Evolutionary conservation across 441 rosid species (phyloP).

Genomic region (Erodium moschatum): DNA sequence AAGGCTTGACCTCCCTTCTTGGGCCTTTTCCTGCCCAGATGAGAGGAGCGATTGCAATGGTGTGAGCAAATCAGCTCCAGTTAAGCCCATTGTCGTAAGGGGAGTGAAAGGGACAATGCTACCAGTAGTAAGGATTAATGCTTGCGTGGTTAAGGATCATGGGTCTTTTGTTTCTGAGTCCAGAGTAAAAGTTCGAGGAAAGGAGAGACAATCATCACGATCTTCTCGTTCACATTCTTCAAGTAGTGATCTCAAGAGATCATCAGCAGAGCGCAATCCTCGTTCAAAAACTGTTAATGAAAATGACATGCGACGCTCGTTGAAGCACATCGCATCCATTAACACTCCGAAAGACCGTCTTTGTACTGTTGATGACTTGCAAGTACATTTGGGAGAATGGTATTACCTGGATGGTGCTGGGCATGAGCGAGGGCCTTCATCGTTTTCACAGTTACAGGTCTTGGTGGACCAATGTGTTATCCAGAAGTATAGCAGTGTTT

Average conservation of each 20-base stretch:
- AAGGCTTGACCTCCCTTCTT: constrained; percentile 90
- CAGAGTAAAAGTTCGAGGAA: constrained; percentile 53
- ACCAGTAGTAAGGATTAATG: constrained; percentile 87
- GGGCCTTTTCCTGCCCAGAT: constrained; percentile 75
- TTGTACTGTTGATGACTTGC: constrained; percentile 61
- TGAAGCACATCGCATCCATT: constrained; percentile 41
- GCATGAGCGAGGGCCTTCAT: constrained; percentile 78
- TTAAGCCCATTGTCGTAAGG: constrained; percentile 45
- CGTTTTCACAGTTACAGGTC: constrained; percentile 63
- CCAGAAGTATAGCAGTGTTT: constrained; percentile 65
- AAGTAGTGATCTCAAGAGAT: constrained; percentile 54
- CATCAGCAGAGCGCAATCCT: constrained; percentile 52
- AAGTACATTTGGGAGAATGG: constrained; percentile 92
- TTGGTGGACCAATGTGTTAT: constrained; percentile 66
- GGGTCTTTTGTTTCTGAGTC: constrained; percentile 73
- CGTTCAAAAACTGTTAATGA: constrained; percentile 40
- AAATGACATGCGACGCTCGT: constrained; percentile 37
- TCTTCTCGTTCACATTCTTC: constrained; percentile 56
- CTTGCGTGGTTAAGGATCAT: constrained; percentile 94
- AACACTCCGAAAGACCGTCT: constrained; percentile 58
- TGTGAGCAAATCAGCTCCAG: constrained; percentile 30
- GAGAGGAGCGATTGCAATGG: constrained; percentile 55
- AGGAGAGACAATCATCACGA: constrained; percentile 63
- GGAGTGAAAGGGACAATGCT: constrained; percentile 67
- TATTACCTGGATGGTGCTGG: constrained; percentile 91